Evolutionary conservation across 1,139 yeast species (phyloP).

Genomic region (Groenewaldozyma auringiensis): DNA sequence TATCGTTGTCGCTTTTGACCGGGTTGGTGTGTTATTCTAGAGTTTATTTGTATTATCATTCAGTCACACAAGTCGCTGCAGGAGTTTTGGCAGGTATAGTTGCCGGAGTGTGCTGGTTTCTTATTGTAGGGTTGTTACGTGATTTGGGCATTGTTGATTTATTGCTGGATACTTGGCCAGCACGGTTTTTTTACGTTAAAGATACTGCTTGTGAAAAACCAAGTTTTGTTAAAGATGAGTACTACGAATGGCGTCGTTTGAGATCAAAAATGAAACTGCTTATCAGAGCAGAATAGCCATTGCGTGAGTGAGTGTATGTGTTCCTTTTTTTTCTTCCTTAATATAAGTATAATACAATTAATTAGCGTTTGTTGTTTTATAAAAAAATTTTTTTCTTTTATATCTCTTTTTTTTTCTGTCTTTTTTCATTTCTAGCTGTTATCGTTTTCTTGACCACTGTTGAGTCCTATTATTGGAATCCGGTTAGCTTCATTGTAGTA

Average conservation of each 20-base stretch:
- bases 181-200: conserved; percentile 30
- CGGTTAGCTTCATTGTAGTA: conserved; percentile 67
- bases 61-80: conserved; percentile 60
- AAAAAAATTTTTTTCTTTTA: too few species aligned
- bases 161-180: conserved; percentile 29
- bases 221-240: conserved; percentile 29
- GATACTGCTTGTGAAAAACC: conserved; percentile 31
- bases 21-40: conserved; percentile 62
- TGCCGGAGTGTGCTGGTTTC: conserved; percentile 53
- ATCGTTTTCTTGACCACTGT: conserved; percentile 7
- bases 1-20: conserved; percentile 28
- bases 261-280: conserved; percentile 26
- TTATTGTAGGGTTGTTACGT: conserved; percentile 40
- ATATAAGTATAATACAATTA: too few species aligned
- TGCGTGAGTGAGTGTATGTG: too few species aligned
- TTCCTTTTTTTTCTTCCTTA: background rate
- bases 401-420: too few species aligned
- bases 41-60: conserved; percentile 72
- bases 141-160: conserved; percentile 31
- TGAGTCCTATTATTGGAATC: conserved; percentile 31
- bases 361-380: too few species aligned
- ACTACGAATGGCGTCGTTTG: conserved; percentile 27
- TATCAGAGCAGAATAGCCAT: conserved; percentile 21
- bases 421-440: conserved; percentile 4
- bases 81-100: conserved; percentile 60